Base-by-base conservation (phyloP, 192 early-diverging fungal species). In the Dissophora globulifera region DNA sequence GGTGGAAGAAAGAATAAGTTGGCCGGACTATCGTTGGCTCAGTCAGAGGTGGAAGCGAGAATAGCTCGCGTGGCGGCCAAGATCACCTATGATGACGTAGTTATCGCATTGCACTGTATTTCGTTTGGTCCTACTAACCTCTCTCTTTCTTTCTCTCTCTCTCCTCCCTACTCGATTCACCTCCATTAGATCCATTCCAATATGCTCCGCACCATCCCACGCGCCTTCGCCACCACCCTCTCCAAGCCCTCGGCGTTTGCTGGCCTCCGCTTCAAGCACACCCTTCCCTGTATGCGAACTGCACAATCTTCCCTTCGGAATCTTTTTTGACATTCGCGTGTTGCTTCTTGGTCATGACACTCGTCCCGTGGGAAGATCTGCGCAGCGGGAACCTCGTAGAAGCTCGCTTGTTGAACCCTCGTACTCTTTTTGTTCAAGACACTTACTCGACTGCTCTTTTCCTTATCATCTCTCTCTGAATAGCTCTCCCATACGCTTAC, bases 401-500 rank as follows among this genome's bases (percentile, higher is more conserved):
- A n/a, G n/a, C n/a, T n/a, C n/a, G n/a, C n/a, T n/a, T n/a, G n/a
- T n/a, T n/a, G n/a, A n/a, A n/a, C n/a, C n/a, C n/a, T n/a, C n/a
- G n/a, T 50, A 10, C 17, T 31, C 29, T 40, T 49, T 23, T 45
- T 46, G 41, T 26, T 23, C 51, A 12, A 19, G 17, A 20, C 8
- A 48, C 46, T 22, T 12, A 48, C 49, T 23, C 26, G 22, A 23
- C 62, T 2, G 25, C 38, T 0, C 38, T 41, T 68, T 42, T 10
- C 27, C 29, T 23, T 23, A 31, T 54, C 38, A 17, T 35, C 17
- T 41, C 27, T 9, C 41, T 17, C 53, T 41, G 20, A 11, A 27
- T 46, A 75, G 71, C 71, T 49, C 71, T 75, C 25, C 71, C 71
- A 17, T 75, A 75, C 41, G 71, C 71, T 22, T 75, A 75, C 42